Conservation (phyloP, 2,329 filamentous ascomycete species). For the Onygenales sp. region DNA sequence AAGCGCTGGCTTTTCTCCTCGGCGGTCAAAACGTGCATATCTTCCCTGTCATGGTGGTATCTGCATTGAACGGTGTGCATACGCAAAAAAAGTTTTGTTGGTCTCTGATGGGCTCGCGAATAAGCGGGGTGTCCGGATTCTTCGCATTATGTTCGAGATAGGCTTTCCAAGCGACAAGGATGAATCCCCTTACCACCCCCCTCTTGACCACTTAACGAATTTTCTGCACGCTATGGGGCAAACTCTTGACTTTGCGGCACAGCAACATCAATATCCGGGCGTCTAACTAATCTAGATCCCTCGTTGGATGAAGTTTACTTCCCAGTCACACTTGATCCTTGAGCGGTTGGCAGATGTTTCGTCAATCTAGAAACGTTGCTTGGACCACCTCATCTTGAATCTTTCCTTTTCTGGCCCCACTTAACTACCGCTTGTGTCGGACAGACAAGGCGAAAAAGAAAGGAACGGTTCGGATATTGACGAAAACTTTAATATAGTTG, state of each 20-base stretch:
- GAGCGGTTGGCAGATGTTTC: neutral
- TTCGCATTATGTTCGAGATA: no score
- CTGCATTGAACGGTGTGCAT: neutral
- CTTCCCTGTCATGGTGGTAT: neutral
- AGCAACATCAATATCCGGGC: neutral
- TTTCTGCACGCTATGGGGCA: neutral
- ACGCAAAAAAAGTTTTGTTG: neutral
- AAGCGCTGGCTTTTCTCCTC: neutral
- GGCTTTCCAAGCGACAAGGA: no score
- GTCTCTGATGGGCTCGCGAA: no score
- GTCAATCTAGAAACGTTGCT: neutral
- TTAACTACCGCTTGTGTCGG: no score
- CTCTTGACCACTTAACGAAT: neutral
- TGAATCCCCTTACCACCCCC: neutral
- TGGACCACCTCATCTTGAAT: neutral
- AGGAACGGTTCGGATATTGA: no score
- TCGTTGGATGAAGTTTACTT: neutral
- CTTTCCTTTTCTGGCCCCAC: no score
- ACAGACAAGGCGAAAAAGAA: no score
- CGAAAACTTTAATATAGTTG: no score
- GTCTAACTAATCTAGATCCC: neutral
- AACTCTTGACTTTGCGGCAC: neutral
- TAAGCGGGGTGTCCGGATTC: no score
- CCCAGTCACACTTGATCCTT: neutral
- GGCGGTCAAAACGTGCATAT: neutral